Conservation (phyloP, 306 rosid species). For the Rubus parviflorus region DNA sequence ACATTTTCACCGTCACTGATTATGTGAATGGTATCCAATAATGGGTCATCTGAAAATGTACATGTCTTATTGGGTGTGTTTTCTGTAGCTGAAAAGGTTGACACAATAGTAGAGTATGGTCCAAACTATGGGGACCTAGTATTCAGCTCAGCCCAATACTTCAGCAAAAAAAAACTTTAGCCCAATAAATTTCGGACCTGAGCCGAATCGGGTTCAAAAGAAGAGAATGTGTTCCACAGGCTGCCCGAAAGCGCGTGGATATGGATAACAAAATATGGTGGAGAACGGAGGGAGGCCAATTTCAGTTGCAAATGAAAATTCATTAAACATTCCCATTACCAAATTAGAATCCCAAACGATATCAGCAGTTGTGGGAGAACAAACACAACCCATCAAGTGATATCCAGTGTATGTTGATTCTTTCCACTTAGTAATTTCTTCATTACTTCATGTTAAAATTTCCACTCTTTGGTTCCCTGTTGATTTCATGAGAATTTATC, state of each 20-base stretch:
- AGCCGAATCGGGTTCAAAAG: not conserved
- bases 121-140: not conserved
- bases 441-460: not conserved
- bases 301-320: not conserved
- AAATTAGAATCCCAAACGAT: not conserved
- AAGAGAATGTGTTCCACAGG: not conserved
- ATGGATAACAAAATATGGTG: constrained; percentile 37
- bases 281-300: not conserved
- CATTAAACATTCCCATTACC: not conserved
- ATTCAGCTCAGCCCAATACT: not conserved
- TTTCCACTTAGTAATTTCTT: constrained; percentile 3
- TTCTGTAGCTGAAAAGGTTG: too few relatives aligned
- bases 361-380: not conserved
- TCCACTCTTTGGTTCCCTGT: not conserved
- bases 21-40: too few relatives aligned
- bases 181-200: not conserved
- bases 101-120: too few relatives aligned
- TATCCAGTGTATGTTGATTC: constrained; percentile 18
- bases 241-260: constrained; percentile 7
- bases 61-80: too few relatives aligned
- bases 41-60: too few relatives aligned
- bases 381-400: not conserved
- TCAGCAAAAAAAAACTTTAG: not conserved
- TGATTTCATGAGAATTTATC: constrained; percentile 8
- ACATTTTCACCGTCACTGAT: too few relatives aligned